phyloP scores from a whole-genome alignment of 805 yeast genomes.

The Dipodascus albidus region DNA sequence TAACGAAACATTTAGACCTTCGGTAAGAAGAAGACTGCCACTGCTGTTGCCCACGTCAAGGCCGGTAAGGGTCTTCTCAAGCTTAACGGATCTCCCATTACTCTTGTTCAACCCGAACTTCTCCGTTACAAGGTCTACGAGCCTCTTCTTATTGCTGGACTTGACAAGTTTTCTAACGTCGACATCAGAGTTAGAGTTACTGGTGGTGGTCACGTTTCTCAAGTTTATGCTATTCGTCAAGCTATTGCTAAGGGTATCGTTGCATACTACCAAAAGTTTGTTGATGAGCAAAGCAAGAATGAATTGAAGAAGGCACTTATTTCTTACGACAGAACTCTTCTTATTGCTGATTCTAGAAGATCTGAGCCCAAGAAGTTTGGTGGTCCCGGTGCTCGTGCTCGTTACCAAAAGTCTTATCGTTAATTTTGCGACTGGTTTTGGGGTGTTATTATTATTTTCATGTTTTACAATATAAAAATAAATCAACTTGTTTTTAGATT shows the following conservation, averaged over 20 bases:
- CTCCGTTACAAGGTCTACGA: conserved; percentile 99
- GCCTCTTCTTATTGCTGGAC: conserved; percentile 96
- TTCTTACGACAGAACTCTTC: conserved; percentile 97
- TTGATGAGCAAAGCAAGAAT: conserved; percentile 98
- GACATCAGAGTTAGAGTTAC: conserved; percentile 98
- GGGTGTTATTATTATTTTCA: not conserved
- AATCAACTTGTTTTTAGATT: too few species aligned
- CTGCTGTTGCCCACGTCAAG: conserved; percentile 99
- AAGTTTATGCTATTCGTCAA: conserved; percentile 99
- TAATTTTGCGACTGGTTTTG: conserved; percentile 39
- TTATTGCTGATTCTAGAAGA: conserved; percentile 99
- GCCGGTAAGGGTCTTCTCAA: conserved; percentile 99
- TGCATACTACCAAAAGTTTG: conserved; percentile 99
- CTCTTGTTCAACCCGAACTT: conserved; percentile 98
- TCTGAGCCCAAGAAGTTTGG: conserved; percentile 99
- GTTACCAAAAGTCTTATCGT: conserved; percentile 99
- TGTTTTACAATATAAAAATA: not conserved
- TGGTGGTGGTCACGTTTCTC: conserved; percentile 99
- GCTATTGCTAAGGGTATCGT: conserved; percentile 99
- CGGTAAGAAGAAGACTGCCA: conserved; percentile 99
- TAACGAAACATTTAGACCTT: conserved; percentile 60
- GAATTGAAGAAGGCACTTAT: conserved; percentile 97
- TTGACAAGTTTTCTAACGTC: conserved; percentile 96
- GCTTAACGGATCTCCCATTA: conserved; percentile 99
- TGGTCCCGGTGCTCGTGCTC: conserved; percentile 99